Conservation (phyloP, 192 early-diverging fungal genomes). For the Gonapodya sp. region DNA sequence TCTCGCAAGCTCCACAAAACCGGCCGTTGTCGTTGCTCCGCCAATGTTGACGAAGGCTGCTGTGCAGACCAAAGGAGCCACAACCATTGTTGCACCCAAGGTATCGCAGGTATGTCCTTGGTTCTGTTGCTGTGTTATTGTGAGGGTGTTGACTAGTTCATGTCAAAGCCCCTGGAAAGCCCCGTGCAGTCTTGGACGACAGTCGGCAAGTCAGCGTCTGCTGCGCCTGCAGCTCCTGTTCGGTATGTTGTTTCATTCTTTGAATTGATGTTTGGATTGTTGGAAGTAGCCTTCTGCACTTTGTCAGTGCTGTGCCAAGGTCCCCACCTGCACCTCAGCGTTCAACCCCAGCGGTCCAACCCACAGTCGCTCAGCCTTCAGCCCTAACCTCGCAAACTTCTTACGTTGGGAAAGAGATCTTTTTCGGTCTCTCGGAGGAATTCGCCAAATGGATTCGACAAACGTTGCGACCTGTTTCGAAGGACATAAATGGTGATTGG, state of each 20-base stretch:
- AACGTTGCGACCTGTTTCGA: constrained; percentile 43
- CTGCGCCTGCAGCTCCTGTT: background rate
- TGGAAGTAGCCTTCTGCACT: too few species aligned
- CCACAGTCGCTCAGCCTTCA: background rate
- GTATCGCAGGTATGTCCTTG: background rate
- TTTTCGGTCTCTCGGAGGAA: constrained; percentile 39
- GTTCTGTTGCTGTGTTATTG: background rate
- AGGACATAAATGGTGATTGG: constrained; percentile 40
- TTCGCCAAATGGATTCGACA: constrained; percentile 66
- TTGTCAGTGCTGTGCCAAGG: background rate
- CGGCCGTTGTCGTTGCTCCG: background rate
- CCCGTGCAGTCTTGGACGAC: background rate
- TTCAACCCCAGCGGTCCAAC: background rate
- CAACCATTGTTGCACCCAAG: background rate
- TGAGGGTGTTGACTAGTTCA: background rate
- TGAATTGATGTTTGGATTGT: background rate
- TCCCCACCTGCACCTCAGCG: background rate
- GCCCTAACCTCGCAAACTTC: background rate
- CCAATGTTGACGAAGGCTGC: background rate
- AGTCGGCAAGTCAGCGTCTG: background rate
- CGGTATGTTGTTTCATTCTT: background rate
- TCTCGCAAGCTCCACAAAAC: background rate
- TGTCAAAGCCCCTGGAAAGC: background rate
- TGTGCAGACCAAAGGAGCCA: background rate
- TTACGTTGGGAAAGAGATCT: background rate